Evolutionary conservation across 2,329 filamentous ascomycete genomes (phyloP), one percentile per base, ranked within the genome.

Genomic region (Aspergillus novoparasiticus): DNA sequence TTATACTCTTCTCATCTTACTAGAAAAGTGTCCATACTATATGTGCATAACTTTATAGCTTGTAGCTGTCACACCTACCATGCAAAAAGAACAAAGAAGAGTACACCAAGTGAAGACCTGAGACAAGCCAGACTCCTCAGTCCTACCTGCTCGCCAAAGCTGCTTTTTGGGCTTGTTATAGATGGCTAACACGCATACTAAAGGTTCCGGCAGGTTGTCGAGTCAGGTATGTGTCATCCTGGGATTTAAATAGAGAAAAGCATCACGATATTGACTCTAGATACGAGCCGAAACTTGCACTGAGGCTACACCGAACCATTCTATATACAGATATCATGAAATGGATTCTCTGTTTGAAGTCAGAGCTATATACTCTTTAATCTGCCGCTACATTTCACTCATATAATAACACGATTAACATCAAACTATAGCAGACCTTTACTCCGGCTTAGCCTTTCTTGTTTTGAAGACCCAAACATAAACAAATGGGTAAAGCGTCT

Each of bases 401-500:
- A 26, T 2, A 16, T 2, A 51, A 32, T 3, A 53, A 32, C 9
- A 10, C 6, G 16, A n/a, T 9, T 19, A 41, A 41, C 34, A 53
- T 11, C 26, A 28, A 53, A 12, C 10, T 21, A 32, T 10, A 36
- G n/a, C 32, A n/a, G 30, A 36, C 12, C 28, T 36, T 23, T 10
- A 55, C 12, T 55, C 51, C 21, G 21, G 12, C 21, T 39, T 55
- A 21, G 11, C 32, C 51, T 55, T 55, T 14, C 21, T 23, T 21
- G 34, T 39, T n/a, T 39, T 39, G 16, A 23, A 55, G 14, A 39
- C n/a, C 51, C 51, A 55, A 14, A 55, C n/a, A 55, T 55, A 55
- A 12, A 55, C 32, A 21, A 69, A 68, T 10, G 68, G 67, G 34
- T 69, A 70, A 19, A 70, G 34, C 6, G 68, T 69, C 46, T 69